phyloP scores from a whole-genome alignment of 2,329 filamentous ascomycete genomes.

The Hymenoscyphus linearis region DNA sequence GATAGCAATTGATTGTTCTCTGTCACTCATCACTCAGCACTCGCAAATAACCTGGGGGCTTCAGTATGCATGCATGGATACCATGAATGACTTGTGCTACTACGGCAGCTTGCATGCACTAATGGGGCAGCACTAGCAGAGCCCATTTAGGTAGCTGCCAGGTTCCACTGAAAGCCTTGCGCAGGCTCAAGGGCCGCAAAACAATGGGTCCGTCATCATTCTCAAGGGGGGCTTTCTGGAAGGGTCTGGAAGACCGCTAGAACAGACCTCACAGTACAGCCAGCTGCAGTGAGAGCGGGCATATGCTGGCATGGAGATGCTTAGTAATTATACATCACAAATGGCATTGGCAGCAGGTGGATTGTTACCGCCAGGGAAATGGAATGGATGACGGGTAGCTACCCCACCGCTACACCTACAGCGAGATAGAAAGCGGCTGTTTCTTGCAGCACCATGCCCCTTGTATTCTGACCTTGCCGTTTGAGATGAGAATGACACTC shows the following conservation, averaged over 20 bases:
- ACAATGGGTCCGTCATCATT: conserved; percentile 16
- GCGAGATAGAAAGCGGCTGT: conserved; percentile 5
- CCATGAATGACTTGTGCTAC: not conserved
- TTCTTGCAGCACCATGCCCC: not conserved
- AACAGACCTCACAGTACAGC: conserved; percentile 14
- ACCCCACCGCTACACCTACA: conserved; percentile 10
- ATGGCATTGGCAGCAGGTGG: conserved; percentile 4
- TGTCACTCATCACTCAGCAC: conserved; percentile 12
- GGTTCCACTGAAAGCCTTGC: conserved; percentile 27
- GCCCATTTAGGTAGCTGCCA: conserved; percentile 7
- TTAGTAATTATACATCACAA: conserved; percentile 12
- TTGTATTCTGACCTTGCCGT: not conserved
- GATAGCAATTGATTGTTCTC: conserved; percentile 25
- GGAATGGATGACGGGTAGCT: conserved; percentile 19
- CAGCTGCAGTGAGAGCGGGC: conserved; percentile 11
- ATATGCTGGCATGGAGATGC: conserved; percentile 6
- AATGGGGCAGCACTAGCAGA: conserved; percentile 5
- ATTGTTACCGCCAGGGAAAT: conserved; percentile 6
- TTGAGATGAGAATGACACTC: not conserved
- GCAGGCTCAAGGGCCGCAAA: conserved; percentile 18
- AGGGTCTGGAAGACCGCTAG: conserved; percentile 27
- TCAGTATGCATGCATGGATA: not conserved
- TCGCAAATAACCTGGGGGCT: conserved; percentile 12
- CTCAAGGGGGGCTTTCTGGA: conserved; percentile 21
- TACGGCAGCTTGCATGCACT: conserved; percentile 19